Evolutionary conservation across 192 early-diverging fungal species (phyloP).

Genomic region (Entomortierella lignicola): DNA sequence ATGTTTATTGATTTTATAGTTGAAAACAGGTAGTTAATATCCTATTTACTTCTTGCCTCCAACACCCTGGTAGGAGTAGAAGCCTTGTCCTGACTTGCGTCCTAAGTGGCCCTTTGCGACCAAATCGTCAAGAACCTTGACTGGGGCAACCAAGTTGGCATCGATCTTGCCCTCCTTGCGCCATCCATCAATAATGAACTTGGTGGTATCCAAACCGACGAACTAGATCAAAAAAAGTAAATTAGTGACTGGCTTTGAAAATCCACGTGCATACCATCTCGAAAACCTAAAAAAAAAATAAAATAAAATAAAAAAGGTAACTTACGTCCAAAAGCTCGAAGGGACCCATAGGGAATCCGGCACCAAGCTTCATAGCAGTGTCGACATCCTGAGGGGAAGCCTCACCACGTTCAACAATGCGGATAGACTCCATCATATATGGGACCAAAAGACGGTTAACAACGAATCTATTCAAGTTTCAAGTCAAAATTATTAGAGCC

Average conservation of each 20-base stretch:
- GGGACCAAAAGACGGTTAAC: slow-evolving; percentile 97
- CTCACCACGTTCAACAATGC: slow-evolving; percentile 91
- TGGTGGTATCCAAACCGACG: slow-evolving; percentile 95
- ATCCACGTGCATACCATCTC: background rate
- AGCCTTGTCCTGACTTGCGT: slow-evolving; percentile 88
- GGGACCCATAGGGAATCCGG: slow-evolving; percentile 97
- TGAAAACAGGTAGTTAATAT: too few relatives aligned
- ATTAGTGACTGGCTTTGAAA: background rate
- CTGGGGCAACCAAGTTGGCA: slow-evolving; percentile 78
- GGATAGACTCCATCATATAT: slow-evolving; percentile 96
- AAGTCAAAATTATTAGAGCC: slow-evolving; percentile 4
- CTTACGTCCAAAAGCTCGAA: slow-evolving; percentile 82
- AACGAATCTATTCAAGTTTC: slow-evolving; percentile 70
- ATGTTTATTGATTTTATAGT: too few relatives aligned
- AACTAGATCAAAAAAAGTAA: slow-evolving; percentile 60
- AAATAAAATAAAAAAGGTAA: slow-evolving; percentile 16
- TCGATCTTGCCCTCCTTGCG: slow-evolving; percentile 84
- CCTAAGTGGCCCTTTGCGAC: slow-evolving; percentile 82
- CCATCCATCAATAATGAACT: slow-evolving; percentile 97
- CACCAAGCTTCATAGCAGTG: slow-evolving; percentile 96
- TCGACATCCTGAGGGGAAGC: slow-evolving; percentile 90
- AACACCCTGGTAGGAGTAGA: slow-evolving; percentile 77
- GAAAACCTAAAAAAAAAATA: background rate
- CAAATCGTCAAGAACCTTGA: slow-evolving; percentile 76
- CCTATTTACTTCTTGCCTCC: slow-evolving; percentile 43